Evolutionary conservation across 2,329 filamentous ascomycete genomes (phyloP), one percentile per base, ranked within the genome.

Genomic region (Didymosphaeria variabile): DNA sequence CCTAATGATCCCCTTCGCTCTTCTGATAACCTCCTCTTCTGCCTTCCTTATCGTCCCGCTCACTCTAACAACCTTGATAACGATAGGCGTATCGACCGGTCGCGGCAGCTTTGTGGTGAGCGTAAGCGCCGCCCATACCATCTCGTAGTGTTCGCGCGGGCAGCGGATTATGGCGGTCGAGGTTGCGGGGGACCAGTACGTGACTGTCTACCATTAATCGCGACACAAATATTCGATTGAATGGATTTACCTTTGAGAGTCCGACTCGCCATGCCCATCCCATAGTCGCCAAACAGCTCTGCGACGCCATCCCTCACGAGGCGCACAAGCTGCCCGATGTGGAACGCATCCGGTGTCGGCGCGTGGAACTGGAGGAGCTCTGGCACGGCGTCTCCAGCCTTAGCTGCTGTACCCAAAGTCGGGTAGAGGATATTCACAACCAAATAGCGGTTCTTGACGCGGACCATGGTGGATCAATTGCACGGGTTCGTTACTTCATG

Each of bases 371-470:
- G 84, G 31, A 98, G 81, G 60, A 91, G 83, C 49, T 81, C 87
- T 78, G 74, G 91, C 78, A 72, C 85, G 69, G 68, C 79, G 36
- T 69, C 67, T 49, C 67, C 69, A 74, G 60, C 57, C 23, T 70
- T 72, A 53, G 59, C 77, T 73, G 63, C 62, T 31, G 58, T 62
- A 10, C 82, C 65, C 13, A 87, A 81, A 7, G 88, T 85, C 0
- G 94, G 93, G 72, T 97, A 97, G 50, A 98, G 85, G 67, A 98
- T 93, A 76, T 97, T 92, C 64, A 98, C 88, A n/a, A 98, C 88
- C 19, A 99, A 87, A 78, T 99, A 99, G 72, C 95, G 90, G 79
- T 97, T 91, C 80, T 99, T 99, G 69, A 98, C 88, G 75, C 95
- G 92, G 62, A 99, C 95, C 95, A 99, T 97, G 45, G 10, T 58